Conservation (phyloP, 164 flowering plant species). For the Annona squamosa region DNA sequence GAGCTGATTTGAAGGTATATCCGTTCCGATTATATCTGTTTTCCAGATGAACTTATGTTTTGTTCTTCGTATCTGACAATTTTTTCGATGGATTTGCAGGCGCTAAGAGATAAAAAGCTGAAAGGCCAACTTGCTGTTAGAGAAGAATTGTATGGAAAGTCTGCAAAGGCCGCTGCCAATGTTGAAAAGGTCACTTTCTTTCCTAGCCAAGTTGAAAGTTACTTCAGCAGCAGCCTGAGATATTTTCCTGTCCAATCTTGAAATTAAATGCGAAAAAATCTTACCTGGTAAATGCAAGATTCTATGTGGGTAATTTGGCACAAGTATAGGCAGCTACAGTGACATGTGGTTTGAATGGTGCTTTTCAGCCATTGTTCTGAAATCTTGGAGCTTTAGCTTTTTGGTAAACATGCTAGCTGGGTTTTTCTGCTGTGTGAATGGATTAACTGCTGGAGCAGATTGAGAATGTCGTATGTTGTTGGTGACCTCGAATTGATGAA, state of each 20-base stretch:
- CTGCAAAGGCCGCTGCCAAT: slow-evolving; percentile 83
- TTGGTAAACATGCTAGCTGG: too few relatives aligned
- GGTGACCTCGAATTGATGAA: too few relatives aligned
- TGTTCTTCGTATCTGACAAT: neutral
- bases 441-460: too few relatives aligned
- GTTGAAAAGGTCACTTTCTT: slow-evolving; percentile 60
- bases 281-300: neutral
- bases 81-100: slow-evolving; percentile 29
- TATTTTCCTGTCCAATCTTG: neutral
- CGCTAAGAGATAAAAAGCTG: slow-evolving; percentile 67
- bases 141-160: slow-evolving; percentile 62
- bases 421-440: too few relatives aligned
- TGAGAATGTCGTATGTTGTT: too few relatives aligned
- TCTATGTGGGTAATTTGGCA: neutral
- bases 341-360: too few relatives aligned
- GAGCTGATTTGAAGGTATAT: slow-evolving; percentile 63
- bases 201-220: neutral
- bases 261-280: neutral
- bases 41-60: neutral
- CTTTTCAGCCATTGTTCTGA: too few relatives aligned
- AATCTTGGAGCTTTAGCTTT: too few relatives aligned
- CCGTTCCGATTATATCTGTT: neutral
- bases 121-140: slow-evolving; percentile 67
- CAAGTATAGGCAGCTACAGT: neutral
- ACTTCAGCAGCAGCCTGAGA: neutral